phyloP scores from a whole-genome alignment of 345 rosid species.

The Pistacia integerrima region DNA sequence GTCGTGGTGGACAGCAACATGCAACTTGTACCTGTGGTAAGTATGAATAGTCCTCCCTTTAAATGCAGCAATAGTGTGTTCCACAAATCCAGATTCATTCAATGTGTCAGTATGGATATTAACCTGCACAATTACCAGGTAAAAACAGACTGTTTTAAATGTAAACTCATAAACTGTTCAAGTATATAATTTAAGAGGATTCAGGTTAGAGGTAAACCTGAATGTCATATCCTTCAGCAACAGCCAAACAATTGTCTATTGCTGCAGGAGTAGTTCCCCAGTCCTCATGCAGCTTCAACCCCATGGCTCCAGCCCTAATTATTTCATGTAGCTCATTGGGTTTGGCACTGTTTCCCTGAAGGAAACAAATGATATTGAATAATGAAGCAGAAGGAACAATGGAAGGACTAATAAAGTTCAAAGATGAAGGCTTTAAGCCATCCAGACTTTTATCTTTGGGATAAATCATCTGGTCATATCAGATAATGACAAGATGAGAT shows the following conservation, averaged over 20 bases:
- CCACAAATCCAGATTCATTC: slow-evolving; percentile 97
- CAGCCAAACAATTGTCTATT: slow-evolving; percentile 83
- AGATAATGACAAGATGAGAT: neutral
- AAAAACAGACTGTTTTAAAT: slow-evolving; percentile 3
- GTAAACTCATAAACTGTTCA: neutral
- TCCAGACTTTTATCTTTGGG: neutral
- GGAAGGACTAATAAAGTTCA: slow-evolving; percentile 16
- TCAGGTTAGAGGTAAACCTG: slow-evolving; percentile 48
- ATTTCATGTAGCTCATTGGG: slow-evolving; percentile 77
- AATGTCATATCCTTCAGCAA: slow-evolving; percentile 75
- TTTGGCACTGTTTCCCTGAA: slow-evolving; percentile 79
- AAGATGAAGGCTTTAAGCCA: slow-evolving; percentile 1
- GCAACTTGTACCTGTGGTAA: slow-evolving; percentile 77
- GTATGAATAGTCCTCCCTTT: slow-evolving; percentile 90
- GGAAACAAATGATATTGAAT: slow-evolving; percentile 7
- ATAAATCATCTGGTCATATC: neutral
- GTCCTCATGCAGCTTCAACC: slow-evolving; percentile 95
- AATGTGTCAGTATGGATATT: slow-evolving; percentile 96
- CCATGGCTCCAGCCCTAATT: slow-evolving; percentile 96
- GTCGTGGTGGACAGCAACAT: neutral
- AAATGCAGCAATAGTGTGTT: slow-evolving; percentile 85
- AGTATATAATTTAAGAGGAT: neutral
- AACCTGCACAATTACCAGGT: slow-evolving; percentile 53
- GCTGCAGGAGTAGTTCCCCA: slow-evolving; percentile 99
- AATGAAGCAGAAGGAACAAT: slow-evolving; percentile 8